Conservation (phyloP, 2,329 filamentous ascomycete genomes). For the Fusarium dlaminii region DNA sequence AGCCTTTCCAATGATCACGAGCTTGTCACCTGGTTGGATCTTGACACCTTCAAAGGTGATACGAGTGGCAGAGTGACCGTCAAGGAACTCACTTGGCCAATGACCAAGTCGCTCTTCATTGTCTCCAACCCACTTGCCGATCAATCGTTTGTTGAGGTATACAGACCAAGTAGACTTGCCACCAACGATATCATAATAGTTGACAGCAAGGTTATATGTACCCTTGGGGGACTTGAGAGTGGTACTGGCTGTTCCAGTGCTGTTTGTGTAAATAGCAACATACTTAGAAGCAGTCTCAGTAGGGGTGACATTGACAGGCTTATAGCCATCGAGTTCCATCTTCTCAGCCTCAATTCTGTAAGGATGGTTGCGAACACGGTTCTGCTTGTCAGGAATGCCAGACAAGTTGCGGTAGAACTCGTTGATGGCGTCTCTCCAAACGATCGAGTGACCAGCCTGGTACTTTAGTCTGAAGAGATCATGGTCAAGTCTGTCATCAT, state of each 20-base stretch:
- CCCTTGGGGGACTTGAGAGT: conserved; percentile 44
- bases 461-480: conserved; percentile 68
- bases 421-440: conserved; percentile 75
- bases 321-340: conserved; percentile 70
- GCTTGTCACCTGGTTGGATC: conserved; percentile 59
- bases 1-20: conserved; percentile 66
- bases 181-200: conserved; percentile 71
- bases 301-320: conserved; percentile 61
- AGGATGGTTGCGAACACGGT: conserved; percentile 68
- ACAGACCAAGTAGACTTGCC: conserved; percentile 66
- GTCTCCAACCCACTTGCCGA: conserved; percentile 69
- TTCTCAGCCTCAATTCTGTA: conserved; percentile 75
- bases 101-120: conserved; percentile 68
- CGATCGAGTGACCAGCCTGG: conserved; percentile 74
- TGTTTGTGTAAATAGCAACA: conserved; percentile 9
- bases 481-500: conserved; percentile 67
- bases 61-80: conserved; percentile 72
- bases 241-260: conserved; percentile 8
- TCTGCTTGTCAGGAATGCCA: conserved; percentile 64
- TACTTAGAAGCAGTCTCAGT: conserved; percentile 65
- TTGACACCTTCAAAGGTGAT: conserved; percentile 65
- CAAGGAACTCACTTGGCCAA: conserved; percentile 65
- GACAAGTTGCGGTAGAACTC: conserved; percentile 68
- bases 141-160: conserved; percentile 59
- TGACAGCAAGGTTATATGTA: conserved; percentile 70